These are phyloP conservation scores for Lanmaoa rubissima DNA, from an alignment of 768 basidiomycete species.

Conservation along the genomic window DNA sequence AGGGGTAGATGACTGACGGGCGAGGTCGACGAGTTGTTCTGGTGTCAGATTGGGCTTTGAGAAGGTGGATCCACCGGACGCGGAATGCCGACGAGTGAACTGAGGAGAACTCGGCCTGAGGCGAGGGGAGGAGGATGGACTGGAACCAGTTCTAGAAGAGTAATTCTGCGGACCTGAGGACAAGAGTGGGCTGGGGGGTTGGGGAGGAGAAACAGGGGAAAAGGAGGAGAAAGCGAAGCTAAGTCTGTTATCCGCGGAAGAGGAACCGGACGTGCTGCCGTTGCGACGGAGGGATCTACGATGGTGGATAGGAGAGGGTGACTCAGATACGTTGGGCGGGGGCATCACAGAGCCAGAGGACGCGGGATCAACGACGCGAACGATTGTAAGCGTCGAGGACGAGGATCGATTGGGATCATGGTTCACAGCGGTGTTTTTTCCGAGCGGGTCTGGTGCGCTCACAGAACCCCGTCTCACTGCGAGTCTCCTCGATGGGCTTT, in stretches of 20 bases:
- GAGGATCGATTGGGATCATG: slow-evolving; percentile 52
- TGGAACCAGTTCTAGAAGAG: slow-evolving; percentile 32
- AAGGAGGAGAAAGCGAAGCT: slow-evolving; percentile 73
- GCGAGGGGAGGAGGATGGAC: slow-evolving; percentile 42
- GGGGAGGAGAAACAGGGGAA: slow-evolving; percentile 28
- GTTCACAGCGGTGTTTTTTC: slow-evolving; percentile 50
- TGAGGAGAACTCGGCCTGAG: slow-evolving; percentile 49
- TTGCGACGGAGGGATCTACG: slow-evolving; percentile 34
- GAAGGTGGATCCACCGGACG: slow-evolving; percentile 33
- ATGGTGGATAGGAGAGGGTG: slow-evolving; percentile 23
- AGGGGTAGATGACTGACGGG: slow-evolving; percentile 54
- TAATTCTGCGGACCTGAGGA: slow-evolving; percentile 30
- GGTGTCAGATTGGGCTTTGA: slow-evolving; percentile 58
- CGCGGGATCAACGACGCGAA: slow-evolving; percentile 51
- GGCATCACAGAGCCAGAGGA: slow-evolving; percentile 13
- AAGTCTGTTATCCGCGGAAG: slow-evolving; percentile 37
- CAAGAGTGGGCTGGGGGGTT: slow-evolving; percentile 19
- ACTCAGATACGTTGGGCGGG: slow-evolving; percentile 27
- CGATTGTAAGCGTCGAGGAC: slow-evolving; percentile 70
- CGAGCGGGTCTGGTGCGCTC: slow-evolving; percentile 68
- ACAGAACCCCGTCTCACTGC: slow-evolving; percentile 64
- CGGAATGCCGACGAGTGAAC: slow-evolving; percentile 29
- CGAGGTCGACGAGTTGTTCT: slow-evolving; percentile 74
- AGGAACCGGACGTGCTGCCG: slow-evolving; percentile 30
- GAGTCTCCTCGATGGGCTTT: slow-evolving; percentile 33